Conservation (phyloP, 257 asterid species). For the Fraxinus cuspidata region DNA sequence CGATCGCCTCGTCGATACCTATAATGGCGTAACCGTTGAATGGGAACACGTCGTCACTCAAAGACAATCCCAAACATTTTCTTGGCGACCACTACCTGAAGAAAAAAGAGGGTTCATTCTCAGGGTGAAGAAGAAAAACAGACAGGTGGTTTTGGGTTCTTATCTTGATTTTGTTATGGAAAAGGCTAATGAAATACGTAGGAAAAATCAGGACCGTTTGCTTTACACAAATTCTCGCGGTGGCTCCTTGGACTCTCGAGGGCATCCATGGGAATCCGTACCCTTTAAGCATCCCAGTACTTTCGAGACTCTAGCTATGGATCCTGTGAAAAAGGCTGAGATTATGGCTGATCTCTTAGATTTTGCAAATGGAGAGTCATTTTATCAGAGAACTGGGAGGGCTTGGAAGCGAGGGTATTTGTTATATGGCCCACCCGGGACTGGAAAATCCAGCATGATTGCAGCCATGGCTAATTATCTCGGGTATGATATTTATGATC, state of each 20-base stretch:
- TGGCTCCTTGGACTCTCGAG: constrained; percentile 57
- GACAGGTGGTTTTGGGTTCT: constrained; percentile 42
- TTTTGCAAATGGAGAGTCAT: constrained; percentile 51
- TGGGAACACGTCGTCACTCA: constrained; percentile 65
- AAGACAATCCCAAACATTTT: constrained; percentile 48
- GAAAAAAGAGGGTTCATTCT: constrained; percentile 60
- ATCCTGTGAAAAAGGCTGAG: constrained; percentile 37
- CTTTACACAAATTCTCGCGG: constrained; percentile 60
- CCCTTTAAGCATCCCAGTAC: constrained; percentile 68
- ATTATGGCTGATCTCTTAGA: constrained; percentile 50
- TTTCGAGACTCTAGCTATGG: constrained; percentile 57
- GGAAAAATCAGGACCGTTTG: constrained; percentile 54
- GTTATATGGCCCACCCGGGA: constrained; percentile 58
- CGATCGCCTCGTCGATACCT: constrained; percentile 51
- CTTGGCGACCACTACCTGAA: constrained; percentile 66
- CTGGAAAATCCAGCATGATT: constrained; percentile 65
- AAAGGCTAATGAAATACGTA: constrained; percentile 43
- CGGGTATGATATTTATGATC: constrained; percentile 56
- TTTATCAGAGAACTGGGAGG: constrained; percentile 59
- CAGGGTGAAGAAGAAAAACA: constrained; percentile 44
- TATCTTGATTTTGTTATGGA: constrained; percentile 53
- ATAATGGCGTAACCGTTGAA: constrained; percentile 42
- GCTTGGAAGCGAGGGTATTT: constrained; percentile 65
- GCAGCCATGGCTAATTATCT: constrained; percentile 66
- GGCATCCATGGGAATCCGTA: constrained; percentile 62